phyloP scores from a whole-genome alignment of 768 basidiomycete genomes.

The Kwoniella heveanensis region DNA sequence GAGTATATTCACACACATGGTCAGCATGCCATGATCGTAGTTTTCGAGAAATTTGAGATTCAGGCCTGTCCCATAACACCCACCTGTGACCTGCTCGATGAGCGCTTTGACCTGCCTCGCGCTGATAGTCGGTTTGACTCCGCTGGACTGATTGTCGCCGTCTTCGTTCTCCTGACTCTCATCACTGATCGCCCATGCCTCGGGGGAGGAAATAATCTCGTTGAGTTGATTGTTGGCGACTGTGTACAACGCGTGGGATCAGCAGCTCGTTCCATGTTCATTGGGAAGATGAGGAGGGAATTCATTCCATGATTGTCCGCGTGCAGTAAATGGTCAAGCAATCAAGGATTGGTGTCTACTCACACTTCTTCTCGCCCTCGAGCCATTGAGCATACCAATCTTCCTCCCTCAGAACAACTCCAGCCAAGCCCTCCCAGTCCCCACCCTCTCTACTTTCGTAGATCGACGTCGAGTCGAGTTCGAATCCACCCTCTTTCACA shows the following conservation, averaged over 20 bases:
- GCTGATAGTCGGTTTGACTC: slow-evolving; percentile 74
- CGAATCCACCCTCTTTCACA: slow-evolving; percentile 73
- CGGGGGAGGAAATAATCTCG: slow-evolving; percentile 73
- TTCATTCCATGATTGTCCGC: too few species aligned
- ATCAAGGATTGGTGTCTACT: too few species aligned
- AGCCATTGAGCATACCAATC: slow-evolving; percentile 94
- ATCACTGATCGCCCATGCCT: slow-evolving; percentile 83
- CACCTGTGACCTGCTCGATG: slow-evolving; percentile 89
- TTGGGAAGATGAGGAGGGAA: too few species aligned
- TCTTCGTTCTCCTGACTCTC: slow-evolving; percentile 63
- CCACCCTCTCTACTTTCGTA: slow-evolving; percentile 21
- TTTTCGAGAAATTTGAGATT: too few species aligned
- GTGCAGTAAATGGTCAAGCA: too few species aligned
- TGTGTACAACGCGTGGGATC: too few species aligned
- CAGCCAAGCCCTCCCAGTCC: slow-evolving; percentile 76
- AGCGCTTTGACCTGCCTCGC: slow-evolving; percentile 79
- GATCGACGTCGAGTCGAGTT: slow-evolving; percentile 57
- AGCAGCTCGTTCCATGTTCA: too few species aligned
- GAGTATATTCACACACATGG: too few species aligned
- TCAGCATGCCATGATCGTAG: too few species aligned
- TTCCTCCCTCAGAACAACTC: slow-evolving; percentile 74
- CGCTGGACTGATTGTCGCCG: slow-evolving; percentile 49
- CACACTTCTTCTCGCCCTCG: slow-evolving; percentile 83
- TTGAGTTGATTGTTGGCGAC: slow-evolving; percentile 87
- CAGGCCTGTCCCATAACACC: too few species aligned